Evolutionary conservation across 2,329 filamentous ascomycete genomes (phyloP), one percentile per base, ranked within the genome.

Genomic region (Bipolaris cookei): DNA sequence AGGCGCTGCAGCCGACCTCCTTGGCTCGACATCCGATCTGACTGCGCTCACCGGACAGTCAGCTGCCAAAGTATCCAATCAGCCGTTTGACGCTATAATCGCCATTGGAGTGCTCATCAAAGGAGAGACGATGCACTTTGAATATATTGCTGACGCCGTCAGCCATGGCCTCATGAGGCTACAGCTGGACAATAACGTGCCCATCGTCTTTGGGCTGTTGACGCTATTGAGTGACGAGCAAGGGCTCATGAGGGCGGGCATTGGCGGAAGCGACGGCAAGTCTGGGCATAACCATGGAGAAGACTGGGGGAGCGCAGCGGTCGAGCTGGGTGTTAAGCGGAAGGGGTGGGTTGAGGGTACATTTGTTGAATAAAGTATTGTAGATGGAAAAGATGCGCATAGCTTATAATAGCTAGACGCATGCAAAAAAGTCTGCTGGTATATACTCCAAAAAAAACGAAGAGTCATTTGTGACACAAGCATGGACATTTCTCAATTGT

Each of bases 101-200:
- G 92, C 95, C 51, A 90, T 99, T 66, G 95, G 95, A 54, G 93
- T 97, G 54, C 86, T 99, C 59, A 97, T 99, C 81, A 99, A 99
- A 82, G 95, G 95, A 76, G 91, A 96, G 79, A 98, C 95, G 6
- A 97, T 97, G 92, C 95, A 99, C 80, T 99, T 99, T 73, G 95
- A 99, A 80, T 98, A 99, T 81, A 99, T 99, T 70, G 86, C 93
- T 39, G 95, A 98, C 64, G 87, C 91, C 38, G 92, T 96, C 6
- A 92, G 88, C 56, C 91, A 97, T 61, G 95, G 92, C 6, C 83
- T 99, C 59, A 99, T 99, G 95, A 88, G 91, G 63, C 88, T 98
- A 57, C 92, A 96, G 77, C 83, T 98, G 53, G 94, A 99, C 76
- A 88, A 87, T 8, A 90, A 91, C 42, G 86, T 96, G 48, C 95